Evolutionary conservation across 305 asterid genomes (phyloP).

Genomic region (Salvia sclarea): DNA sequence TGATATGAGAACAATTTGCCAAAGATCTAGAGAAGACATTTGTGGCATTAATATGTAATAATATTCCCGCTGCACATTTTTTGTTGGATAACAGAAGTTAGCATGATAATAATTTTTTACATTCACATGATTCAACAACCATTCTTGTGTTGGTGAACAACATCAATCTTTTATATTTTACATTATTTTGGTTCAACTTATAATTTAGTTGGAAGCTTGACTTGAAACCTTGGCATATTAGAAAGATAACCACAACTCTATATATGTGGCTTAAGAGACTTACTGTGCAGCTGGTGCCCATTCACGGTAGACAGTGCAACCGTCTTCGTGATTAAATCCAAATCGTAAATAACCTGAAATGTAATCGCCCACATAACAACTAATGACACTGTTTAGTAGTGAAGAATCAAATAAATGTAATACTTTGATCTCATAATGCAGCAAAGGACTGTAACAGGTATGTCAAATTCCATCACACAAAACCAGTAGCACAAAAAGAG

Average conservation of each 20-base stretch:
- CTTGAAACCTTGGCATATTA: background rate
- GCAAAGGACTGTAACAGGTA: slow-evolving; percentile 2
- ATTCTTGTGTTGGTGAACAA: background rate
- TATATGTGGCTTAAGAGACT: slow-evolving; percentile 44
- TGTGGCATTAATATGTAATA: slow-evolving; percentile 5
- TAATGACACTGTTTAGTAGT: slow-evolving; percentile 11
- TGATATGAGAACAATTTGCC: slow-evolving; percentile 25
- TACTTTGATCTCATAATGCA: slow-evolving; percentile 16
- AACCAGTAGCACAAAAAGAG: slow-evolving; percentile 8
- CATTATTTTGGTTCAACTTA: background rate
- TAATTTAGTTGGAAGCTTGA: background rate
- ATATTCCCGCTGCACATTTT: slow-evolving; percentile 5
- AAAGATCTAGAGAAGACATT: slow-evolving; percentile 22
- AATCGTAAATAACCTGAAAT: slow-evolving; percentile 71
- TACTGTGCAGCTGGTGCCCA: slow-evolving; percentile 99
- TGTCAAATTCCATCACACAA: background rate
- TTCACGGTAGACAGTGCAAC: slow-evolving; percentile 75
- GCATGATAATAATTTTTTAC: background rate
- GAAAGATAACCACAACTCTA: slow-evolving; percentile 19
- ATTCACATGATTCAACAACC: background rate
- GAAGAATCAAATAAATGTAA: slow-evolving; percentile 25
- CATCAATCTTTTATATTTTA: background rate
- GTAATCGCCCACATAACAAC: slow-evolving; percentile 25
- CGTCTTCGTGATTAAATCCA: slow-evolving; percentile 81
- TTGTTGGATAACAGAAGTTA: background rate